Evolutionary conservation across 345 rosid species (phyloP), one percentile per base, ranked within the genome.

Genomic region (Murraya koenigii): DNA sequence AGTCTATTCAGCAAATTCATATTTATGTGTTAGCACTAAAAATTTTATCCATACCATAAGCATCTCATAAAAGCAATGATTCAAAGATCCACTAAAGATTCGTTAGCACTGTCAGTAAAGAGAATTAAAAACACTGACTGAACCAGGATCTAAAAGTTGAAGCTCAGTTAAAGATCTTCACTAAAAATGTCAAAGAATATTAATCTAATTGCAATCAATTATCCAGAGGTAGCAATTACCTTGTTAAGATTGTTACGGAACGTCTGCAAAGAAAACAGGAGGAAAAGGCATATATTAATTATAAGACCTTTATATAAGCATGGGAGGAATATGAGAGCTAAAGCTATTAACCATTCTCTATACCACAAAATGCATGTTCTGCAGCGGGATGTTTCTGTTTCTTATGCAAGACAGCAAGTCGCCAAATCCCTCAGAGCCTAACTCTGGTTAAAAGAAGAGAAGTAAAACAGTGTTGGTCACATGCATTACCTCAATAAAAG

Each of bases 301-400:
- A 77, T 22, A 66, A 64, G 71, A 68, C 58, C 61, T 72, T 55
- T 67, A 76, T 55, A 33, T 71, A 69, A 49, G 59, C 35, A 69
- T 1, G 17, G 59, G 2, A 77, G 32, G n/a, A 64, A 75, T 19
- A 65, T 2, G 55, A 69, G 72, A 79, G 54, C 47, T 49, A 79
- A 74, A 75, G 14, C 66, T 60, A 77, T 33, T 38, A 62, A 79
- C 35, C 72, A 28, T 30, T 76, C 35, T 76, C 49, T 88, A 56
- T 89, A 96, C 99, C 95, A 96, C 98, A 85, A 96, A 94, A 88
- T 94, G 98, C 88, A 96, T 94, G 86, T 94, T 96, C 26, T 94
- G 92, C 78, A 94, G 89, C 7, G 92, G 87, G 78, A 94, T 89
- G 33, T 84, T 89, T 85, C 91, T 92, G 85, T 90, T 91, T 81